These are phyloP conservation scores for Beauveria pseudobassiana DNA, from an alignment of 2,329 filamentous ascomycete genomes.

Conservation along the genomic window DNA sequence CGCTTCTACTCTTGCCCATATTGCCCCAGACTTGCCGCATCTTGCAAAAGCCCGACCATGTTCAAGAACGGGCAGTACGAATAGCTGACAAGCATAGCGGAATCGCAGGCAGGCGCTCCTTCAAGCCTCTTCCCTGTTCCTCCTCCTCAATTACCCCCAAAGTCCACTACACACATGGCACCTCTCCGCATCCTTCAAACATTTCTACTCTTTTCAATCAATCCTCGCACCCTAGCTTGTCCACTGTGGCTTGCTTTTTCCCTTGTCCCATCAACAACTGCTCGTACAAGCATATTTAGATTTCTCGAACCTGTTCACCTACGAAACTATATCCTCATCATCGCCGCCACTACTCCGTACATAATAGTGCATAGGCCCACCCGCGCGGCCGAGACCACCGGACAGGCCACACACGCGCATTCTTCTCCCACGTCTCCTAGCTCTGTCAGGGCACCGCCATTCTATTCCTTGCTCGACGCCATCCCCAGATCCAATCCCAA, in stretches of 20 bases:
- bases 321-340: neutral
- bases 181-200: conserved; percentile 3
- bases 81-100: neutral
- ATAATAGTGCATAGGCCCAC: neutral
- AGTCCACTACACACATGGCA: conserved; percentile 5
- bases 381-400: conserved; percentile 3
- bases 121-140: neutral
- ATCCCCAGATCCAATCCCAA: conserved; percentile 1
- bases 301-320: neutral
- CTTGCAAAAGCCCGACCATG: neutral
- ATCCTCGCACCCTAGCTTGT: neutral
- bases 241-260: conserved; percentile 5
- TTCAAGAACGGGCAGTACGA: neutral
- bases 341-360: neutral
- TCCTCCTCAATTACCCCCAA: neutral
- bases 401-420: neutral
- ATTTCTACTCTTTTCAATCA: neutral
- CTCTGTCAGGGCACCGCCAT: neutral
- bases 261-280: neutral
- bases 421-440: neutral
- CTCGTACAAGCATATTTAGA: neutral
- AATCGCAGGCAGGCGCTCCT: neutral
- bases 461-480: neutral
- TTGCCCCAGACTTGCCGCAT: conserved; percentile 6
- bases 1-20: neutral